Percentiles rank a stretch among this genome's conserved stretches.
Evolutionary conservation across 805 yeast species (phyloP).

Genomic region (Metschnikowia kunwiensis): DNA sequence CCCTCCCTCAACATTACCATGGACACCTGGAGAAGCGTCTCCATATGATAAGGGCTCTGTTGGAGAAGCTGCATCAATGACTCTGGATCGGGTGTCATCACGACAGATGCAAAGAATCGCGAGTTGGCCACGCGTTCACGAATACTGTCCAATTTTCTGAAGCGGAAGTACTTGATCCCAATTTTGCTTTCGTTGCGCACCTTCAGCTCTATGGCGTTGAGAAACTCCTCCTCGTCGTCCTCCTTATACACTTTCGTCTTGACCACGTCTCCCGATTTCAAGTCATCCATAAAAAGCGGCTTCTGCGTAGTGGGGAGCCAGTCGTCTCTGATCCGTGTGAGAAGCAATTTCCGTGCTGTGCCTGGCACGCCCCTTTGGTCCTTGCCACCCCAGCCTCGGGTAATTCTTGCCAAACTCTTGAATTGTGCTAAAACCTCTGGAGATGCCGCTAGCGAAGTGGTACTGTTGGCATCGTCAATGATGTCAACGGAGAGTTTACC

Average conservation of each 20-base stretch:
- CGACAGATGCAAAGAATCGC: constrained; percentile 60
- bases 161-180: constrained; percentile 58
- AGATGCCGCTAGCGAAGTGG: constrained; percentile 64
- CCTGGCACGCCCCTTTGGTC: constrained; percentile 76
- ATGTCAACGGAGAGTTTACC: constrained; percentile 68
- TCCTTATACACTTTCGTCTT: constrained; percentile 34
- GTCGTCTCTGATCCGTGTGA: constrained; percentile 74
- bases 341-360: constrained; percentile 57
- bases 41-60: constrained; percentile 69
- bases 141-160: constrained; percentile 36
- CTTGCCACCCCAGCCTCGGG: constrained; percentile 83
- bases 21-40: constrained; percentile 76
- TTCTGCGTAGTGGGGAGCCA: constrained; percentile 71
- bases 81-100: constrained; percentile 77
- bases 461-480: constrained; percentile 70
- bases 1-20: constrained; percentile 74
- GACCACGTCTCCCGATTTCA: constrained; percentile 39
- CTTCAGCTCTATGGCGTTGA: constrained; percentile 28
- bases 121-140: constrained; percentile 42
- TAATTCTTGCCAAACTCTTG: constrained; percentile 52
- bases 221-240: constrained; percentile 30
- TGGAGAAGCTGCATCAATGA: constrained; percentile 57
- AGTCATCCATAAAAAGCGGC: constrained; percentile 58
- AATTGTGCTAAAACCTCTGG: constrained; percentile 68
- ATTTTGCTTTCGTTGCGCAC: constrained; percentile 29